phyloP scores from a whole-genome alignment of 345 rosid species.

The Clarkia xantiana region DNA sequence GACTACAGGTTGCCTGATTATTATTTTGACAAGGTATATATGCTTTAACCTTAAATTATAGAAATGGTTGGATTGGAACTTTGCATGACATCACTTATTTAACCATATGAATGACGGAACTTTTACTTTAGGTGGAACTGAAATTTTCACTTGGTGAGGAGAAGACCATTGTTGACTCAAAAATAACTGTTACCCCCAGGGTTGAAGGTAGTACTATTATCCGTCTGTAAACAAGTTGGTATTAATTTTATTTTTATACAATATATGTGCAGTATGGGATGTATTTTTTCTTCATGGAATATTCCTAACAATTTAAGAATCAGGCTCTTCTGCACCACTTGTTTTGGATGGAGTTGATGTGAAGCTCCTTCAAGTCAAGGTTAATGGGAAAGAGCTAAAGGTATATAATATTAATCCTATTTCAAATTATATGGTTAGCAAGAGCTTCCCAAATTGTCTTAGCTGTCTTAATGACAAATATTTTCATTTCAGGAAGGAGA shows the following conservation, averaged over 20 bases:
- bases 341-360: slow-evolving; percentile 73
- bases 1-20: slow-evolving; percentile 84
- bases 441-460: neutral
- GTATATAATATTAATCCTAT: slow-evolving; percentile 16
- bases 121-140: slow-evolving; percentile 54
- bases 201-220: slow-evolving; percentile 45
- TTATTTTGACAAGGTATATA: slow-evolving; percentile 69
- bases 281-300: slow-evolving; percentile 5
- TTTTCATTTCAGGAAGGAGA: slow-evolving; percentile 40
- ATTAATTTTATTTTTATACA: neutral
- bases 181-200: slow-evolving; percentile 57
- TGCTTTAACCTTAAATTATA: slow-evolving; percentile 4
- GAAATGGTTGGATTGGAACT: neutral
- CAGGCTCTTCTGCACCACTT: slow-evolving; percentile 64
- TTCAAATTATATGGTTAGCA: neutral
- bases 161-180: slow-evolving; percentile 79
- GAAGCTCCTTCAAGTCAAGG: slow-evolving; percentile 66
- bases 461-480: neutral
- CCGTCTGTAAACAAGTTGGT: neutral
- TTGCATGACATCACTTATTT: neutral
- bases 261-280: neutral
- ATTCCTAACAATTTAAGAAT: slow-evolving; percentile 6
- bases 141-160: slow-evolving; percentile 80
- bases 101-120: slow-evolving; percentile 4
- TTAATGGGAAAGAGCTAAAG: slow-evolving; percentile 53